phyloP scores from a whole-genome alignment of 352 stramenopile genomes.

The Pythium phragmitis region DNA sequence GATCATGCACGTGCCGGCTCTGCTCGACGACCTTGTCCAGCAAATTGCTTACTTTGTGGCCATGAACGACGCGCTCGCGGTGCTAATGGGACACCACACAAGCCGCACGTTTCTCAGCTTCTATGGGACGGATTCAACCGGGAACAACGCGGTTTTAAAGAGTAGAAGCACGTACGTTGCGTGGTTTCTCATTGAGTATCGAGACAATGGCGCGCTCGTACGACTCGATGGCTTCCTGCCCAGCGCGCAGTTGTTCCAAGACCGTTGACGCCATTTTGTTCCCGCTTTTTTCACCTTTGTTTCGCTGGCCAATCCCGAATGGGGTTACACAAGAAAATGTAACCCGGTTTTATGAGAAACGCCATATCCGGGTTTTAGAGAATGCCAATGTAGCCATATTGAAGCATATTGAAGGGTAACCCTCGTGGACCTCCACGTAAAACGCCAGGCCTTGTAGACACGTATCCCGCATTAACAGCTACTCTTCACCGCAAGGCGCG shows the following conservation, averaged over 20 bases:
- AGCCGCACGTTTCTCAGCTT: background rate
- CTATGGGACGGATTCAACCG: background rate
- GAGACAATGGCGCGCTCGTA: constrained; percentile 72
- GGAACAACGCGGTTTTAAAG: background rate
- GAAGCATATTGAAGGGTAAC: too few relatives aligned
- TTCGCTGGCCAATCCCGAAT: background rate
- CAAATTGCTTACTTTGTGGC: constrained; percentile 83
- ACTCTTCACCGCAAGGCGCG: too few relatives aligned
- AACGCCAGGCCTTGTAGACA: background rate
- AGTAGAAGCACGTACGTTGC: constrained; percentile 52
- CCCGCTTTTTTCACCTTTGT: too few relatives aligned
- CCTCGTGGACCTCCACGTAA: background rate
- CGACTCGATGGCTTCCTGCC: constrained; percentile 80
- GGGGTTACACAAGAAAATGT: background rate
- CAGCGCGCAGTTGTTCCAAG: constrained; percentile 78
- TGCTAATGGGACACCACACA: constrained; percentile 38
- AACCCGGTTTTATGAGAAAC: constrained; percentile 6
- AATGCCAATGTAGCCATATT: constrained; percentile 6
- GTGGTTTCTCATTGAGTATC: constrained; percentile 75
- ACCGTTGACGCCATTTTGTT: constrained; percentile 78
- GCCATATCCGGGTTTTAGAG: background rate
- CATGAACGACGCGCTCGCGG: constrained; percentile 70
- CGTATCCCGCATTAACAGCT: background rate
- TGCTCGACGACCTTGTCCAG: constrained; percentile 68
- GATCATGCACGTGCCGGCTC: constrained; percentile 69